phyloP scores from a whole-genome alignment of 2,329 filamentous ascomycete species.

The Purpureocillium takamizusanense region DNA sequence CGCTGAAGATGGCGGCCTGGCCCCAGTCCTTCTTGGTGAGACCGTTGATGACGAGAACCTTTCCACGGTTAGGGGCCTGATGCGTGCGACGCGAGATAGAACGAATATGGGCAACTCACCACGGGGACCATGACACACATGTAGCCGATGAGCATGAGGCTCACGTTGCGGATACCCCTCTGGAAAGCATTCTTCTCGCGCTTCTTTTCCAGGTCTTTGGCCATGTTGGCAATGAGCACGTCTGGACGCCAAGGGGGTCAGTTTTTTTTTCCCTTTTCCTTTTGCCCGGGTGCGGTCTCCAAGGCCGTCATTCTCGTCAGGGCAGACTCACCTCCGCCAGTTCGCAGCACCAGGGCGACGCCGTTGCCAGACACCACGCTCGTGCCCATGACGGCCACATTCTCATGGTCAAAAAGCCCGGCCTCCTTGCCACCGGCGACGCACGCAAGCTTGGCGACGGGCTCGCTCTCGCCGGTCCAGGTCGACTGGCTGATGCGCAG shows the following conservation, averaged over 20 bases:
- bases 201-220: constrained; percentile 14
- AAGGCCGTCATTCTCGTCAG: neutral
- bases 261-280: neutral
- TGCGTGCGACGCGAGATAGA: neutral
- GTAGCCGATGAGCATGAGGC: constrained; percentile 18
- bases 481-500: constrained; percentile 18
- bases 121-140: constrained; percentile 20
- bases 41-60: constrained; percentile 15
- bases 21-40: constrained; percentile 16
- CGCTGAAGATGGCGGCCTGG: constrained; percentile 16
- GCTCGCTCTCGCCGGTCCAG: constrained; percentile 19
- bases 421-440: constrained; percentile 9
- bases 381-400: constrained; percentile 18
- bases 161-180: constrained; percentile 17
- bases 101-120: constrained; percentile 10
- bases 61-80: neutral
- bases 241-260: constrained; percentile 5
- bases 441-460: constrained; percentile 12
- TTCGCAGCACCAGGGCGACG: constrained; percentile 14
- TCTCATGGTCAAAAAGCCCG: constrained; percentile 14
- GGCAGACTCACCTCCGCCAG: constrained; percentile 8
- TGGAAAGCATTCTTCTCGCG: constrained; percentile 17
- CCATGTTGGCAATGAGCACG: constrained; percentile 16
- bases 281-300: no score
- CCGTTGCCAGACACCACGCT: constrained; percentile 18